Conservation (phyloP, 1,139 yeast species). For the Nakaseomyces delphensis region DNA sequence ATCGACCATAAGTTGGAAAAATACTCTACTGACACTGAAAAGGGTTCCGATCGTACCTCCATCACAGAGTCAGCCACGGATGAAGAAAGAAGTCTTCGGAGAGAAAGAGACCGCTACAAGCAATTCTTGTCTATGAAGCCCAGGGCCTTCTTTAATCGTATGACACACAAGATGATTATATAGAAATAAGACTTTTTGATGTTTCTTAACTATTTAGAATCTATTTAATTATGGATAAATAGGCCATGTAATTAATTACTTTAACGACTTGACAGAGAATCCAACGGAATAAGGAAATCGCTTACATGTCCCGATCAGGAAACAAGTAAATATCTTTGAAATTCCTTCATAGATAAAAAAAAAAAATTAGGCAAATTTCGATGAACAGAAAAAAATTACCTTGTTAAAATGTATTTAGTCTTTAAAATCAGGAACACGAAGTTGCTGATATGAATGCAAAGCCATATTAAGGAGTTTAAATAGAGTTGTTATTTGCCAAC, state of each 20-base stretch:
- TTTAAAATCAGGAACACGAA: too few species aligned
- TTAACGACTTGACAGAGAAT: too few species aligned
- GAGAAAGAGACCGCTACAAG: neutral
- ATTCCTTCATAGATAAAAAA: neutral
- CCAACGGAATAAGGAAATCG: too few species aligned
- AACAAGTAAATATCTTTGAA: neutral
- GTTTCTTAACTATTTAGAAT: neutral
- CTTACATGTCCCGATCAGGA: conserved; percentile 3
- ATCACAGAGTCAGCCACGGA: neutral
- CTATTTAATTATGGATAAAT: neutral
- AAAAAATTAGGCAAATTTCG: conserved; percentile 1
- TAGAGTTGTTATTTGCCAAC: too few species aligned
- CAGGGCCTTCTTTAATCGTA: conserved; percentile 1
- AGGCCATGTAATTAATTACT: neutral
- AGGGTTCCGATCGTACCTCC: neutral
- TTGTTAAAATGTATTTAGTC: neutral
- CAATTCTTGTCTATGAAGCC: neutral
- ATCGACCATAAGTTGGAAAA: conserved; percentile 13
- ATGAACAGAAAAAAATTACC: neutral
- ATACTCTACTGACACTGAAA: neutral
- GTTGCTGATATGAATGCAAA: too few species aligned
- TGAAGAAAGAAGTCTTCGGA: neutral
- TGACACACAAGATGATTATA: conserved; percentile 2
- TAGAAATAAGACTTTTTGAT: neutral
- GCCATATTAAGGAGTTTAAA: too few species aligned